These are phyloP conservation scores for Botryosphaeria dothidea DNA, from an alignment of 2,329 filamentous ascomycete genomes.

Conservation along the genomic window DNA sequence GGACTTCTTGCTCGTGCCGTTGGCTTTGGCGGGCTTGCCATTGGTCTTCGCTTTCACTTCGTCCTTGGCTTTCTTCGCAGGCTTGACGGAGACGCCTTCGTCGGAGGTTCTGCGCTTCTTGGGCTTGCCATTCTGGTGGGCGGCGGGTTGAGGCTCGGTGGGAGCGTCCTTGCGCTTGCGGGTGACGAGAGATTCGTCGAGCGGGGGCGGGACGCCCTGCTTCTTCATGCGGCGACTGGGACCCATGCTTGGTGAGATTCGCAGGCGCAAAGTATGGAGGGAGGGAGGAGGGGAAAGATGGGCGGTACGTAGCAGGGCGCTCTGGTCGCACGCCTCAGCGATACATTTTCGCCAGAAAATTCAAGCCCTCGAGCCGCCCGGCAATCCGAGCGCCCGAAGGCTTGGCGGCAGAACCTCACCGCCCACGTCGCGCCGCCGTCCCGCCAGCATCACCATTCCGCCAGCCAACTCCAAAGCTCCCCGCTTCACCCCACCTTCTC, in stretches of 20 bases:
- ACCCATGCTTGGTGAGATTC: constrained; percentile 65
- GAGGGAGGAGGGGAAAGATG: neutral
- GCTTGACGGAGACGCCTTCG: constrained; percentile 42
- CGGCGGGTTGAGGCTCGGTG: constrained; percentile 49
- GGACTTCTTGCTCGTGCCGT: constrained; percentile 21
- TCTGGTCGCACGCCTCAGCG: neutral
- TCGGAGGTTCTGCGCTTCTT: constrained; percentile 67
- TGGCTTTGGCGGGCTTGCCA: constrained; percentile 25
- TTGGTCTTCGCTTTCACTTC: constrained; percentile 31
- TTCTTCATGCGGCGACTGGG: constrained; percentile 92
- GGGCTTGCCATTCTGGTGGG: constrained; percentile 43
- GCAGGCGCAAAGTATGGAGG: neutral
- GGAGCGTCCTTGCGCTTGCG: constrained; percentile 85
- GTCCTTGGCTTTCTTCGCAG: constrained; percentile 43
- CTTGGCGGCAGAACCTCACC: constrained; percentile 4
- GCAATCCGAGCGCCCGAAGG: neutral
- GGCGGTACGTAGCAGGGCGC: neutral
- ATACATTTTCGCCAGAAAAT: constrained; percentile 10
- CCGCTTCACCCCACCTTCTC: neutral
- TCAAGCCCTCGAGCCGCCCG: neutral
- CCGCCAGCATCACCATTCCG: neutral
- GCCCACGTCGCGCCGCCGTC: neutral
- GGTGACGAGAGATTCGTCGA: constrained; percentile 72
- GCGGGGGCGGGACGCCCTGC: constrained; percentile 80
- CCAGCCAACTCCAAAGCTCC: constrained; percentile 1